Conservation (phyloP, 176 grass and related monocot species). For the Lolium perenne region DNA sequence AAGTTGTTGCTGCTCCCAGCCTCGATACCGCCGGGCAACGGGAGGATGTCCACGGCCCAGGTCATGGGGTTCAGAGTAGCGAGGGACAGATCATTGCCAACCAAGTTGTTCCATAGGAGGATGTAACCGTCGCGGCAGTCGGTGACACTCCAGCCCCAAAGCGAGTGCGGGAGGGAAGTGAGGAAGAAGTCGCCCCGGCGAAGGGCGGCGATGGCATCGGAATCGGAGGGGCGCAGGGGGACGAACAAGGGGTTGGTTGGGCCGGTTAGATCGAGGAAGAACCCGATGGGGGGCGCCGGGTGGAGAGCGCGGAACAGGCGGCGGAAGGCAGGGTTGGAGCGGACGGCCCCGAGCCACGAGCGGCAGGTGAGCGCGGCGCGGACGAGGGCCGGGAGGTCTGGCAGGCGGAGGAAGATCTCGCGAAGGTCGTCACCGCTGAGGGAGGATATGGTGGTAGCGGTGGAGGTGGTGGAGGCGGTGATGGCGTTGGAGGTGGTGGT, state of each 20-base stretch:
- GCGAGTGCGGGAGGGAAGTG: background rate
- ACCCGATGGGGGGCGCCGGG: background rate
- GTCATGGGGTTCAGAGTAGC: background rate
- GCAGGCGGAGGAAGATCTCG: no score
- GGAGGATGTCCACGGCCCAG: background rate
- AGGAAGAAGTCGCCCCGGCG: conserved; percentile 7
- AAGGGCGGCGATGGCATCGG: background rate
- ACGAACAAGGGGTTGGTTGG: background rate
- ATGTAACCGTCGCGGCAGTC: background rate
- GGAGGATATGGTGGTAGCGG: no score
- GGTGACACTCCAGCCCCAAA: background rate
- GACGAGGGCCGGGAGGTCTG: no score
- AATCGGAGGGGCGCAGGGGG: background rate
- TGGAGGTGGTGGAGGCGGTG: no score
- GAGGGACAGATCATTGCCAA: background rate
- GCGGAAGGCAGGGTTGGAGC: background rate
- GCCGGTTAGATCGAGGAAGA: background rate
- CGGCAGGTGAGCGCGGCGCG: background rate
- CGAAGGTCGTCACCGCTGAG: no score
- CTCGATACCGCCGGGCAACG: background rate
- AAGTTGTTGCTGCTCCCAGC: background rate
- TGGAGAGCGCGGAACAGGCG: background rate
- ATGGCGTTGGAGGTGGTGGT: no score
- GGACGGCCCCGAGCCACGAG: background rate
- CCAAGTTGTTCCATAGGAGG: background rate